Base-by-base conservation (phyloP, 805 yeast species). In the Candida silvicultrix region DNA sequence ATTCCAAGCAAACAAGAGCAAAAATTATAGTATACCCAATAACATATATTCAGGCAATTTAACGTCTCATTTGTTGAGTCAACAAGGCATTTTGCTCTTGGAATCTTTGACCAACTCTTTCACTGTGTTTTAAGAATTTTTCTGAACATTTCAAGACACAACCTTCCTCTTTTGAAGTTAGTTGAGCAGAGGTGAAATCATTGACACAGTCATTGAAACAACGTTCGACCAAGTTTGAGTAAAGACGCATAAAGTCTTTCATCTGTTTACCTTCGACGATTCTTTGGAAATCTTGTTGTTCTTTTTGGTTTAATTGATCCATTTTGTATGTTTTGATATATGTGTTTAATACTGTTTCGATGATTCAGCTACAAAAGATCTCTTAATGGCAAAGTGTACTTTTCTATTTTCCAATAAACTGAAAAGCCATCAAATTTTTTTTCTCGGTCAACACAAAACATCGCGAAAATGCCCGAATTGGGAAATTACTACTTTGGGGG, bases 121-220 rank as follows among this genome's bases (percentile, higher is more conserved):
- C 99, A 68, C 92, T 82, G 75, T 92, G 98, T 68, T 94, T 94
- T 74, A 94, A 78, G 80, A 94, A 94, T 76, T 94, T 94, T 70
- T 92, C 98, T 42, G 97, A 85, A 68, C 99, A 94, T 69, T 85
- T 86, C 75, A 80, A 74, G 51, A 94, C 79, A 72, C 99, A 94
- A 22, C 81, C 61, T 54, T 81, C 81, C 69, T 94, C 99, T 74
- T 85, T 88, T 60, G 81, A 67, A 51, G 96, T 83, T 64, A 94
- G 78, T 63, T 81, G 80, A 64, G 84, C 82, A 38, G 98, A 89
- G 48, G 99, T 94, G 81, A 94, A 92, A 68, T 94, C 99, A 67
- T 90, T 92, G 65, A 94, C 97, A 74, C 99, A 94, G 72, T 94
- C 98, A 50, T 81, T 80, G 75, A 94, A 94, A 75, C 99, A 94